These are phyloP conservation scores for Cyathus striatus DNA, from an alignment of 768 basidiomycete species.

Conservation along the genomic window DNA sequence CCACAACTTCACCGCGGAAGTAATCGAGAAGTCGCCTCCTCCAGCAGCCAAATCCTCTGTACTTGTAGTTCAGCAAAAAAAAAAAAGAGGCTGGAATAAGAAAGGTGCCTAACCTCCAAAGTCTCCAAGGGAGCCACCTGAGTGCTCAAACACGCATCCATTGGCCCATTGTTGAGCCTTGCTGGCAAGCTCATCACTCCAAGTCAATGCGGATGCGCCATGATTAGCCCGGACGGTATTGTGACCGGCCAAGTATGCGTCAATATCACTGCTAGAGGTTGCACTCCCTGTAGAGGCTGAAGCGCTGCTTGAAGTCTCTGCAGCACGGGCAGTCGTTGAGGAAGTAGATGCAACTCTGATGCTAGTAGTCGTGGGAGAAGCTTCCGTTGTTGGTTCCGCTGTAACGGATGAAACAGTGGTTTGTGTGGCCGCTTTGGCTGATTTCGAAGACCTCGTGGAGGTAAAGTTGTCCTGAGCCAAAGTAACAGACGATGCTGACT, in stretches of 20 bases:
- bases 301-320: constrained; percentile 4
- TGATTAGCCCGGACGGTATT: constrained; percentile 60
- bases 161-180: constrained; percentile 70
- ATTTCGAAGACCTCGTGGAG: too few species aligned
- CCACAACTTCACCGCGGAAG: constrained; percentile 53
- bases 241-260: constrained; percentile 53
- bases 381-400: not conserved
- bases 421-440: too few species aligned
- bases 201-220: constrained; percentile 58
- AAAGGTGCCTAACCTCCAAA: constrained; percentile 61
- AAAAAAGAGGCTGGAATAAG: too few species aligned
- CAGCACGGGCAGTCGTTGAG: constrained; percentile 7
- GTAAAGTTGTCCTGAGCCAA: too few species aligned
- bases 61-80: not conserved
- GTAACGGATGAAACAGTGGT: not conserved
- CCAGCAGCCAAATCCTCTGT: constrained; percentile 74
- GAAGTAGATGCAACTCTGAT: constrained; percentile 9
- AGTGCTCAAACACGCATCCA: constrained; percentile 65
- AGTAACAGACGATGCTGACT: not conserved
- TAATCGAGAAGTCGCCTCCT: constrained; percentile 51
- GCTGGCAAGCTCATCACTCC: constrained; percentile 55
- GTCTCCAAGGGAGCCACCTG: constrained; percentile 56
- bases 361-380: constrained; percentile 11
- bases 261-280: constrained; percentile 39
- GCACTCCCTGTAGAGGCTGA: constrained; percentile 7